Evolutionary conservation across 805 yeast species (phyloP), one percentile per base, ranked within the genome.

Genomic region (Candida alai): DNA sequence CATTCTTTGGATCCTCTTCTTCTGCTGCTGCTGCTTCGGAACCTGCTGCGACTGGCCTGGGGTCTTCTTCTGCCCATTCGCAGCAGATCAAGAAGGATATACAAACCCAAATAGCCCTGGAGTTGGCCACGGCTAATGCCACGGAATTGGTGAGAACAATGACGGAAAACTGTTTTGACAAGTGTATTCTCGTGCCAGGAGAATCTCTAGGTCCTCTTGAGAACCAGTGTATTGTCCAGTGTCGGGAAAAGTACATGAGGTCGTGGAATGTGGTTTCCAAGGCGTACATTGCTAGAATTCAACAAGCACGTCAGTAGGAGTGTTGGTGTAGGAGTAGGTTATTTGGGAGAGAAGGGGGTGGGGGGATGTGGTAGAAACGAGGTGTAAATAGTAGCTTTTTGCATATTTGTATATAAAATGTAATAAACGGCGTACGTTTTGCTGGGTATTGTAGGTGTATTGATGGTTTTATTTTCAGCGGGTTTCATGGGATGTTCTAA

Each of bases 121-220:
- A 89, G 53, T 67, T 89, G 42, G 96, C 96, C 2, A 75, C 86
- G n/a, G 93, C 89, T 13, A 85, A 88, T 58, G 96, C 95, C 22
- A 81, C 90, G 2, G 89, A 85, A 50, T 67, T 89, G 35, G 94
- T 88, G 20, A 83, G 80, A 62, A 82, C 85, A 49, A 74, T 86
- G 54, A 81, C 95, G 9, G 88, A 80, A 47, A 84, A 84, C 66
- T 89, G 97, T 58, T 89, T 84, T 57, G 82, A 81, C 31, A 76
- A 78, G 56, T 89, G 97, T 60, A 67, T 85, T 31, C 58, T 58
- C 11, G 68, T 67, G 27, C 95, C 95, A 12, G 76, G 77, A 24
- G 49, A 70, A 14, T 44, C 63, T 10, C 52, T 77, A 37, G 57
- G 65, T 32, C 45, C 66, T 2, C 69, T 63, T 5, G 87, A 88